Base-by-base conservation (phyloP, 1,284 basidiomycete genomes). In the Cerrena zonata region DNA sequence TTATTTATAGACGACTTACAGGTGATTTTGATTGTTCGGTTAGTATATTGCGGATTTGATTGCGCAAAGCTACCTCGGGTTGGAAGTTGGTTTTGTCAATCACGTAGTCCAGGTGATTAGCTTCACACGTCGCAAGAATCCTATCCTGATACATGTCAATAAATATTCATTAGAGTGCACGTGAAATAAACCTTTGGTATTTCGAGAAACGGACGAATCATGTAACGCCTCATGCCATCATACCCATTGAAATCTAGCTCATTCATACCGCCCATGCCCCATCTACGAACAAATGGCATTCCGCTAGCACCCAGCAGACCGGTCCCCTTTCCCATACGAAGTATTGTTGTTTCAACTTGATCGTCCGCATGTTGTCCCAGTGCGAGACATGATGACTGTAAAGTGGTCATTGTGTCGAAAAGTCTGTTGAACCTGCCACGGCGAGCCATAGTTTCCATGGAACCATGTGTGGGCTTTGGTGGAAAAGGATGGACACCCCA, bases 291-390 rank as follows among this genome's bases (percentile, higher is more conserved):
- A 1, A 67, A 68, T 37, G 75, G 71, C 83, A 89, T 91, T 2
- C 83, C 87, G 18, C 76, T 77, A 1, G 80, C 73, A 0, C 84
- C 86, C 13, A 75, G 51, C 38, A 65, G 59, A 4, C 78, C 71
- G 15, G 78, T 82, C 0, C 82, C 80, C 54, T 66, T 76, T 4
- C 75, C 71, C 18, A 86, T 62, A 5, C 89, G 79, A 74, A 89
- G 82, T 41, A 91, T 66, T 22, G 79, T 74, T 0, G 88, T 91
- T 63, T 91, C 88, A 5, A 89, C 75, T 60, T 90, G 87, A 60
- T 91, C 88, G 59, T 91, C 87, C 2, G 76, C 75, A 59, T 91
- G 88, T 57, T 91, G 88, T 0, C 77, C 88, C 45, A 84, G 75
- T 1, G 83, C 84, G 49, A 89, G 61, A 12, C 73, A 63, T 18